Evolutionary conservation across 305 asterid genomes (phyloP), one percentile per base, ranked within the genome.

Genomic region (Ilex paraguariensis): DNA sequence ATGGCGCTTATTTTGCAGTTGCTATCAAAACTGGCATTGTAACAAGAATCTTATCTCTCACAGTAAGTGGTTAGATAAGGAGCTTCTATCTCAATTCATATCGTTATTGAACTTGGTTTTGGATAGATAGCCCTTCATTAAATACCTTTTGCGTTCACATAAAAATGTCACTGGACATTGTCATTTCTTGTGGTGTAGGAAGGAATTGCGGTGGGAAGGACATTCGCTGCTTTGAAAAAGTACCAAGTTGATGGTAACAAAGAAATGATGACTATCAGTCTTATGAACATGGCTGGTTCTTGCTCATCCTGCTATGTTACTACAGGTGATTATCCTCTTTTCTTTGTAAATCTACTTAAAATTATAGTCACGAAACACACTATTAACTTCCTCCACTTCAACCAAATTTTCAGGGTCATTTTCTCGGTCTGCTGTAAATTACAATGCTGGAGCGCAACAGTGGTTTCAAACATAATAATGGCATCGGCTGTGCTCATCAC

Each of bases 221-320:
- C 98, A 60, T 92, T 92, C 74, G 96, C 97, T 7, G 59, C 95
- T 45, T 54, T 92, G 52, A 72, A 70, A 58, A 85, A 87, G 70
- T 92, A 92, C 84, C 97, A 89, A 79, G 87, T 92, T 17, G 97
- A 89, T 62, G 98, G 97, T 13, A 89, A 92, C 82, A 89, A 89
- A 81, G 98, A 92, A 78, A 92, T 92, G 98, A 78, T 81, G 84
- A 97, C 97, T 45, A 82, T 91, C 70, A 97, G 98, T 67, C 66
- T 92, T 33, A 92, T 92, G 98, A 91, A 89, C 73, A 81, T 91
- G 78, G 87, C 81, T 32, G 98, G 98, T 30, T 91, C 93, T 67
- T 87, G 93, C 57, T 66, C 87, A 66, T 89, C 98, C 1, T 89
- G 98, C 73, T 91, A 80, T 63, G 85, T 91, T 65, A 88, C 97